phyloP scores from a whole-genome alignment of 805 yeast species.

The Kurtzmaniella fragi region DNA sequence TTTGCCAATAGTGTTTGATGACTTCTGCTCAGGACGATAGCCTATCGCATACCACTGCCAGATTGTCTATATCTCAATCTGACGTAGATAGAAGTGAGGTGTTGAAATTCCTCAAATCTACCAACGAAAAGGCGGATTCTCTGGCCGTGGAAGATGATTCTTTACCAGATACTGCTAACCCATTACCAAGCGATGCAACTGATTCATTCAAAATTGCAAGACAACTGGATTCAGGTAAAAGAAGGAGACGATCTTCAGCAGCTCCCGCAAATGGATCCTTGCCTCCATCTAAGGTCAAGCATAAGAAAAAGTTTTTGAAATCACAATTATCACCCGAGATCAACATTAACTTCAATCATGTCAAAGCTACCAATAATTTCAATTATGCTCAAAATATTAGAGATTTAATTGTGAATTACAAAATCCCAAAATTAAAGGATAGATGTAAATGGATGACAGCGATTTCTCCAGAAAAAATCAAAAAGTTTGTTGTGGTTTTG shows the following conservation, averaged over 20 bases:
- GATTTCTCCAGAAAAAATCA: constrained; percentile 41
- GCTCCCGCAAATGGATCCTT: constrained; percentile 6
- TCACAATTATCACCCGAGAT: constrained; percentile 5
- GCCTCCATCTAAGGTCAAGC: neutral
- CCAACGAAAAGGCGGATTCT: constrained; percentile 11
- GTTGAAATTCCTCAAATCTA: constrained; percentile 9
- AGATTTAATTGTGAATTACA: constrained; percentile 13
- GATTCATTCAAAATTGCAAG: constrained; percentile 4
- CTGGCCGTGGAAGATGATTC: constrained; percentile 17
- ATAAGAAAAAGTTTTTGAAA: neutral
- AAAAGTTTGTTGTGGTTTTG: constrained; percentile 53
- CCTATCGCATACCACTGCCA: constrained; percentile 19
- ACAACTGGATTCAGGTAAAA: constrained; percentile 7
- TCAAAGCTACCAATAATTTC: too few species aligned
- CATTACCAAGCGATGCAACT: constrained; percentile 22
- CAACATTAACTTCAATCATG: constrained; percentile 9
- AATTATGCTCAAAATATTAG: constrained; percentile 9
- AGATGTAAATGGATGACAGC: constrained; percentile 44
- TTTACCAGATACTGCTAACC: constrained; percentile 17
- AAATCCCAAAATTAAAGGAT: constrained; percentile 4
- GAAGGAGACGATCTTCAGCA: constrained; percentile 37
- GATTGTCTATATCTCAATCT: constrained; percentile 20
- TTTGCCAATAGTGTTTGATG: constrained; percentile 6
- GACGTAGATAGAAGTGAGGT: constrained; percentile 14
- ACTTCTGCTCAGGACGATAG: constrained; percentile 11